Evolutionary conservation across 2,329 filamentous ascomycete species (phyloP), one percentile per base, ranked within the genome.

Genomic region (Zymoseptoria ardabiliae): DNA sequence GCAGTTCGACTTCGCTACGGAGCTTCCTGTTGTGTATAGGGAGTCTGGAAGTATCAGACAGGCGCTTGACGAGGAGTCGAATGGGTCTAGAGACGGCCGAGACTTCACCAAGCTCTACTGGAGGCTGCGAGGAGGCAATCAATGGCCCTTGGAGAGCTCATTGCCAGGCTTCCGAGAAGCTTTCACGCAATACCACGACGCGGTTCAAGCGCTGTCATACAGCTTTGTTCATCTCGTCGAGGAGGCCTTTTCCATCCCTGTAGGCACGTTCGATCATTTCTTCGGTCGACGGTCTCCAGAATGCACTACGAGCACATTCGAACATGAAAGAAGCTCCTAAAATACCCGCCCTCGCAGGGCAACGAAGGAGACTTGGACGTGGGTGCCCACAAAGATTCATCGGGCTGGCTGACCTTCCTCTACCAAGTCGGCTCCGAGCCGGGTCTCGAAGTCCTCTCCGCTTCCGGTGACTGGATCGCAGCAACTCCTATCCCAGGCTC

Each of bases 391-490:
- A 85, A 85, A 65, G 82, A 85, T 68, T 85, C 80, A 0, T 85
- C 82, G 0, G 83, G 83, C 3, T 86, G 82, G 82, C 83, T 84
- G 74, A 86, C 84, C 0, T 86, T 87, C 62, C 77, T 87, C 3
- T 78, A 84, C 1, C 85, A 87, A 68, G 81, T 83, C 6, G 82
- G 80, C 0, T 77, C 79, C 2, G 78, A 81, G 3, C 72, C 76
- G 48, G 79, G 82, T 0, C 72, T 84, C 0, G 79, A 84, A 65
- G 80, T 79, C 0, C 75, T 85, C 17, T 79, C 79, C 59, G 74
- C 75, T 49, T 66, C 67, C 0, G 80, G 79, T 1, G 62, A 68
- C 1, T 84, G 82, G 82, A 70, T 84, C 21, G 73, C 79, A 41
- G 80, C 79, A 5, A 78, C 77, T 0, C 76, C 75, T 0, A 68